Evolutionary conservation across 2,329 filamentous ascomycete species (phyloP).

Genomic region (Pseudocercospora fijiensis): DNA sequence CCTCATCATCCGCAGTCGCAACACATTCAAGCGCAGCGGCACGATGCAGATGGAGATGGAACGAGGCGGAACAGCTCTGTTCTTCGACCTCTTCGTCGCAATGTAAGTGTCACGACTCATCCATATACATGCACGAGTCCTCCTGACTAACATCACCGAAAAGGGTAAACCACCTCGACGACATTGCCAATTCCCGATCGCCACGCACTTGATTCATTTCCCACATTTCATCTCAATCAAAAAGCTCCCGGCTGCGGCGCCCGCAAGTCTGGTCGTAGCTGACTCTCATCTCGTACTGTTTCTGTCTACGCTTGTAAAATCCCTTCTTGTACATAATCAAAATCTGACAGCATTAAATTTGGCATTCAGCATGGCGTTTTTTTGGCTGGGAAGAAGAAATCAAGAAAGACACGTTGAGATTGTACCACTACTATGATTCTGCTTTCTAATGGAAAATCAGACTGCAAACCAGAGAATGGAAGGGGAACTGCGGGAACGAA

Average conservation of each 20-base stretch:
- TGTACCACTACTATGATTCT: constrained; percentile 17
- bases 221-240: constrained; percentile 12
- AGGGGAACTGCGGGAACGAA: neutral
- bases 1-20: constrained; percentile 82
- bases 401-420: neutral
- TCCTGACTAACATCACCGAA: neutral
- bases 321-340: constrained; percentile 25
- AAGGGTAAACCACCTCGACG: constrained; percentile 29
- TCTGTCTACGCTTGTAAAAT: constrained; percentile 17
- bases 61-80: constrained; percentile 72
- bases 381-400: constrained; percentile 6
- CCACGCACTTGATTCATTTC: constrained; percentile 23
- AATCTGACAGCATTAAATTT: neutral
- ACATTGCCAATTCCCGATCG: constrained; percentile 30
- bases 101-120: constrained; percentile 71
- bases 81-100: constrained; percentile 92
- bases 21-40: constrained; percentile 87
- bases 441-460: neutral
- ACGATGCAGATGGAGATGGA: constrained; percentile 97
- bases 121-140: neutral
- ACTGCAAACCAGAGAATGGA: constrained; percentile 2
- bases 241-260: constrained; percentile 15
- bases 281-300: constrained; percentile 18
- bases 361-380: constrained; percentile 22
- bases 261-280: constrained; percentile 16